Evolutionary conservation across 1,284 basidiomycete species (phyloP).

Genomic region (Melampsora larici-populina): DNA sequence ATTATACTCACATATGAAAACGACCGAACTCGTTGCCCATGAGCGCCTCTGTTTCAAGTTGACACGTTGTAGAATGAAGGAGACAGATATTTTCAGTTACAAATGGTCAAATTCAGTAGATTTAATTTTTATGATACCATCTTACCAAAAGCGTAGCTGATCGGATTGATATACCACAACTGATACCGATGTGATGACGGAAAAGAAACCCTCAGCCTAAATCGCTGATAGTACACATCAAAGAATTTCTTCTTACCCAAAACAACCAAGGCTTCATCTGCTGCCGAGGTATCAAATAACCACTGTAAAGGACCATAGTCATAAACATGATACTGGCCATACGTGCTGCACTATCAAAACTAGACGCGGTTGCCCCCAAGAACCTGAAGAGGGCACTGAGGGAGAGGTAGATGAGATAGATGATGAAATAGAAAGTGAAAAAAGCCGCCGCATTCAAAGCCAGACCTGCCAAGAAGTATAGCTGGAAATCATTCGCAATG

Average conservation of each 20-base stretch:
- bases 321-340: not conserved
- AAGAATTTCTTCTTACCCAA: not conserved
- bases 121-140: not conserved
- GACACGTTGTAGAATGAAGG: not conserved
- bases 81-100: not conserved
- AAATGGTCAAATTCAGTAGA: not conserved
- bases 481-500: not conserved
- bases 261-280: conserved; percentile 57
- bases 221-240: not conserved
- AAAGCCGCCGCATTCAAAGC: conserved; percentile 56
- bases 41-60: not conserved
- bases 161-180: conserved; percentile 1
- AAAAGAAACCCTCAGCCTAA: conserved; percentile 55
- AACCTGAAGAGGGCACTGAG: conserved; percentile 57
- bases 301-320: conserved; percentile 40
- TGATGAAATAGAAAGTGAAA: conserved; percentile 58
- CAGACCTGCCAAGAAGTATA: conserved; percentile 55
- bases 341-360: not conserved
- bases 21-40: too few species aligned
- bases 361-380: conserved; percentile 53
- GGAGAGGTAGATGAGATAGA: not conserved
- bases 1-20: not conserved
- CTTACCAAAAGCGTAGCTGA: conserved; percentile 1
- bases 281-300: conserved; percentile 45
- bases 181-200: conserved; percentile 61